phyloP scores from a whole-genome alignment of 1,284 basidiomycete genomes.

The Neolentinus lepideus region DNA sequence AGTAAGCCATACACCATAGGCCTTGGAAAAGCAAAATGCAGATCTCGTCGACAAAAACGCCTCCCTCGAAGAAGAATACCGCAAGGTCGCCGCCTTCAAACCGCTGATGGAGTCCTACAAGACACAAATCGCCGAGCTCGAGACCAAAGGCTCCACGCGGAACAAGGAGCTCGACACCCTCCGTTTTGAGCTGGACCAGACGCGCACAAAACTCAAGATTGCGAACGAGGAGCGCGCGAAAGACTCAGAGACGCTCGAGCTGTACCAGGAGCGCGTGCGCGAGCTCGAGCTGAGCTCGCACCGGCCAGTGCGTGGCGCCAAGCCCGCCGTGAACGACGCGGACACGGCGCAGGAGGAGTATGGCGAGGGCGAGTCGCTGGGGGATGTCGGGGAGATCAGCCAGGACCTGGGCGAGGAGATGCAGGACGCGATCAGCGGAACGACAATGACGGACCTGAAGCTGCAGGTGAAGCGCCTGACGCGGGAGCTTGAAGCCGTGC shows the following conservation, averaged over 20 bases:
- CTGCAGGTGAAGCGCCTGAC: slow-evolving; percentile 80
- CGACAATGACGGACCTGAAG: slow-evolving; percentile 89
- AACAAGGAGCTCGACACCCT: slow-evolving; percentile 68
- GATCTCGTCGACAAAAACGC: slow-evolving; percentile 89
- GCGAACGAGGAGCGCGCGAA: slow-evolving; percentile 64
- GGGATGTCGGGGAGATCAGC: slow-evolving; percentile 32
- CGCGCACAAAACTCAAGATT: slow-evolving; percentile 62
- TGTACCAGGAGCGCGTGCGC: slow-evolving; percentile 87
- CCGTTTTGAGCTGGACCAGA: slow-evolving; percentile 73
- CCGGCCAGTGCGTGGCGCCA: slow-evolving; percentile 21
- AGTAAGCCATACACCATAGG: slow-evolving; percentile 31
- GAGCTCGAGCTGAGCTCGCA: slow-evolving; percentile 76
- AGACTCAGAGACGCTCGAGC: slow-evolving; percentile 80
- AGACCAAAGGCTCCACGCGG: slow-evolving; percentile 59
- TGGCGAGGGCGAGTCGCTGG: slow-evolving; percentile 32
- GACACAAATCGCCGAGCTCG: slow-evolving; percentile 77
- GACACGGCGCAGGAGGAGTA: slow-evolving; percentile 35
- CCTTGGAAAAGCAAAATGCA: slow-evolving; percentile 88
- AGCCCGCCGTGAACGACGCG: slow-evolving; percentile 9
- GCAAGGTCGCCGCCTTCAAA: slow-evolving; percentile 82
- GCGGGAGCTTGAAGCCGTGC: slow-evolving; percentile 71
- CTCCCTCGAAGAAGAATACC: slow-evolving; percentile 84
- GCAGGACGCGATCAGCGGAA: slow-evolving; percentile 78
- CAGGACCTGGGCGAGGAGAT: slow-evolving; percentile 77
- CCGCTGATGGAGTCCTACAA: slow-evolving; percentile 93